phyloP scores from a whole-genome alignment of 305 asterid species.

The Rubia occidens region DNA sequence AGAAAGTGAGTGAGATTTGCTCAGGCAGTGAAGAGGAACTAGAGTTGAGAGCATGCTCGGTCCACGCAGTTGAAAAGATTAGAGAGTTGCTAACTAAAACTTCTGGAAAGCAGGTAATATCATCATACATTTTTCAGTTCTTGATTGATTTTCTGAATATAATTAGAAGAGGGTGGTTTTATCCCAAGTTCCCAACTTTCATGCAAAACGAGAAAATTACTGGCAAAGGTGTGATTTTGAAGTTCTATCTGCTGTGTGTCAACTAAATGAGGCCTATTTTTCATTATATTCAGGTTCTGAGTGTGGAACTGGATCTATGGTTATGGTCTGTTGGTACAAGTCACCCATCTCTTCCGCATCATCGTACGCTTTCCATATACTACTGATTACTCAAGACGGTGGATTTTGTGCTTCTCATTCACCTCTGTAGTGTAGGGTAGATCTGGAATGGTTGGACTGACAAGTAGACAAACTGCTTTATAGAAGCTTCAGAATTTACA shows the following conservation, averaged over 20 bases:
- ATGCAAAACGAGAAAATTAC: no score
- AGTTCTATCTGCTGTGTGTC: constrained; percentile 4
- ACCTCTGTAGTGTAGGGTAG: background rate
- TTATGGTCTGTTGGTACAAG: constrained; percentile 71
- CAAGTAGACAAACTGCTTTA: background rate
- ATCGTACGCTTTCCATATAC: constrained; percentile 75
- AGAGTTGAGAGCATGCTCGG: constrained; percentile 82
- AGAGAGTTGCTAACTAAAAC: constrained; percentile 49
- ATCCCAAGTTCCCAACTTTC: no score
- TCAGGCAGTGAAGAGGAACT: constrained; percentile 95
- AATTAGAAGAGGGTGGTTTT: background rate
- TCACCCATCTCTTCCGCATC: constrained; percentile 65
- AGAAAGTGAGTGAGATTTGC: constrained; percentile 45
- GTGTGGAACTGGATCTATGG: constrained; percentile 95
- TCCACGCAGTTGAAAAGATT: constrained; percentile 84
- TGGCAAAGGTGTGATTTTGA: background rate
- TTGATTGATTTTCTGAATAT: background rate
- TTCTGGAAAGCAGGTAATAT: constrained; percentile 66
- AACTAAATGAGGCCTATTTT: constrained; percentile 16
- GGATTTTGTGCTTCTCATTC: background rate
- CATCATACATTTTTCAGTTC: constrained; percentile 2
- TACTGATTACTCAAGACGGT: constrained; percentile 30
- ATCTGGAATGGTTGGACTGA: background rate
- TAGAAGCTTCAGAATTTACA: background rate
- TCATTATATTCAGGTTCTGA: constrained; percentile 52